Percentiles rank a stretch among this genome's conserved stretches.
These are phyloP conservation scores for Calonectria henricotiae DNA, from an alignment of 2,329 filamentous ascomycete species.

Conservation along the genomic window DNA sequence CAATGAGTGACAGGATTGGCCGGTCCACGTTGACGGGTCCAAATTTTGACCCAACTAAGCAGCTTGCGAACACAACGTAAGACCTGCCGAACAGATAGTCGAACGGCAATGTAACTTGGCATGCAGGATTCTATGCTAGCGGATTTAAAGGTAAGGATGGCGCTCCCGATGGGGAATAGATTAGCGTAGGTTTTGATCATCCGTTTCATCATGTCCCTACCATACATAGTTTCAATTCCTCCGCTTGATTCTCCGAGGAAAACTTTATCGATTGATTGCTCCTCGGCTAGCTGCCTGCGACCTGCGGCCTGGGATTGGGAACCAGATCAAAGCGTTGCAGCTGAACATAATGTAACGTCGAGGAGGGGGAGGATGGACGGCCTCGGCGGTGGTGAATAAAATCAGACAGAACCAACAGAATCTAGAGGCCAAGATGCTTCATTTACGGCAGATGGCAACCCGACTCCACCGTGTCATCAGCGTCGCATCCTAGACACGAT, in stretches of 20 bases:
- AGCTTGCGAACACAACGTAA: neutral
- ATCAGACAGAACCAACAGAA: too few species aligned
- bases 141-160: neutral
- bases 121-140: neutral
- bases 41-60: neutral
- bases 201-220: slow-evolving; percentile 16
- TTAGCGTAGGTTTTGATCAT: slow-evolving; percentile 17
- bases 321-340: neutral
- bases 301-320: neutral
- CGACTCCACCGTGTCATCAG: neutral
- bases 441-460: neutral
- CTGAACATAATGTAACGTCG: too few species aligned
- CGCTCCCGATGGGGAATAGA: slow-evolving; percentile 13
- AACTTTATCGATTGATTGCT: slow-evolving; percentile 6
- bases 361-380: too few species aligned
- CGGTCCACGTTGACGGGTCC: neutral
- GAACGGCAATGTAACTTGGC: slow-evolving; percentile 8
- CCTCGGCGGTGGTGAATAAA: too few species aligned
- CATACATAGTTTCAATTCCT: slow-evolving; percentile 14
- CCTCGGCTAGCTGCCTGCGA: neutral
- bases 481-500: neutral
- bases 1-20: neutral
- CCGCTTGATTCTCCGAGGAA: neutral
- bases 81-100: neutral
- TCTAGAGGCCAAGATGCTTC: too few species aligned